Base-by-base conservation (phyloP, 345 rosid genomes). In the Salix arbutifolia region DNA sequence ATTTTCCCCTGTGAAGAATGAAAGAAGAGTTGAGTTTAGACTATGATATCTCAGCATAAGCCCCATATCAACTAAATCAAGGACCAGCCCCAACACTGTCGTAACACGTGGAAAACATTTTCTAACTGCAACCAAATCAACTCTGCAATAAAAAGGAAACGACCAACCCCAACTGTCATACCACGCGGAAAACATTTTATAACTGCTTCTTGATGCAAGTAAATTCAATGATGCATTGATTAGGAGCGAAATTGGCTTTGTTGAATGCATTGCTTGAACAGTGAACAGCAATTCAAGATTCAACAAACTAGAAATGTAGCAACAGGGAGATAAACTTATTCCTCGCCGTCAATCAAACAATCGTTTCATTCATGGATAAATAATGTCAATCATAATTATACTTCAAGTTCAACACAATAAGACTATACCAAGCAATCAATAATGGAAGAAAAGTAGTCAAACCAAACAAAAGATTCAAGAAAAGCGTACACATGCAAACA, bases 1-100 rank as follows among this genome's bases (percentile, higher is more conserved):
- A 80, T 83, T 96, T 82, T 96, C 98, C 93, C 91, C 99, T 96
- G 93, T 62, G 18, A 74, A 78, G 72, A 37, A 78, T 64, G 70
- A 82, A 71, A 58, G 79, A 74, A 74, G 21, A 70, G 30, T 52
- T 46, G 61, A 76, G 71, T 37, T 70, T 42, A 80, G 72, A 71
- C 78, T 11, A 66, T 7, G 18, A 33, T n/a, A 23, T 23, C 14
- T 58, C 64, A 58, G 28, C 28, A 58, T 58, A 58, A 58, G 11
- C 28, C 16, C 26, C 23, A 58, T 23, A 58, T 58, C 64, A 23
- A n/a, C 28, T 23, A 10, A 58, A 58, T 58, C 64, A 53, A 53
- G 64, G 64, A n/a, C 28, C 64, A 58, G 1, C 25, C 64, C 5
- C 64, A 58, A 25, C 16, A 4, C 26, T 58, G 5, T 58, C 26